phyloP scores from a whole-genome alignment of 495 filamentous ascomycete species.

The Mycothermus thermophilus region DNA sequence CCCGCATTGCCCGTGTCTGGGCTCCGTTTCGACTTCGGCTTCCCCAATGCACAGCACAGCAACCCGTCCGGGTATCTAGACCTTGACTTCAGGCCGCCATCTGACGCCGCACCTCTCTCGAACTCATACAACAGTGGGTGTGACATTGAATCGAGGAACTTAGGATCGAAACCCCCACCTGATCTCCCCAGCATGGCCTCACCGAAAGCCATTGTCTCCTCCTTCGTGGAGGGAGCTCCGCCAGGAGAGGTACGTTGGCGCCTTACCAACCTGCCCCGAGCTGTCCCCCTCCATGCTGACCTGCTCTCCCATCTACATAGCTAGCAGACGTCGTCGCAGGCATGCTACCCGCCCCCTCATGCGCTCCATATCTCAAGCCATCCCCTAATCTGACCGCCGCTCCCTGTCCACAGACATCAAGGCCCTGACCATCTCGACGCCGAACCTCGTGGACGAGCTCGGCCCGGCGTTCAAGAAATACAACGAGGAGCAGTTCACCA shows the following conservation, averaged over 20 bases:
- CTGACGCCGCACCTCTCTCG: too few relatives aligned
- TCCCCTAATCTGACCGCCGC: conserved; percentile 6
- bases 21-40: too few relatives aligned
- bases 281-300: too few relatives aligned
- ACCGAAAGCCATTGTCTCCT: conserved; percentile 55
- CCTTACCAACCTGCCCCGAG: background rate
- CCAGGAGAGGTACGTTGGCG: conserved; percentile 74
- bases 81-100: too few relatives aligned
- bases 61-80: too few relatives aligned
- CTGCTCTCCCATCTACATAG: too few relatives aligned
- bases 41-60: too few relatives aligned
- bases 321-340: conserved; percentile 82
- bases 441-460: conserved; percentile 52
- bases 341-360: conserved; percentile 19
- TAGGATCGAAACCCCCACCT: too few relatives aligned
- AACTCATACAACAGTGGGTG: too few relatives aligned
- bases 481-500: conserved; percentile 85
- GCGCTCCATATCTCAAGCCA: background rate
- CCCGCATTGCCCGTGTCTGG: too few relatives aligned
- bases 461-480: conserved; percentile 81
- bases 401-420: conserved; percentile 64
- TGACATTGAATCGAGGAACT: too few relatives aligned
- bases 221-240: conserved; percentile 88
- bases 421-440: conserved; percentile 57
- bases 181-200: too few relatives aligned